phyloP scores from a whole-genome alignment of 805 yeast species.

The Metschnikowia noctiluminum region DNA sequence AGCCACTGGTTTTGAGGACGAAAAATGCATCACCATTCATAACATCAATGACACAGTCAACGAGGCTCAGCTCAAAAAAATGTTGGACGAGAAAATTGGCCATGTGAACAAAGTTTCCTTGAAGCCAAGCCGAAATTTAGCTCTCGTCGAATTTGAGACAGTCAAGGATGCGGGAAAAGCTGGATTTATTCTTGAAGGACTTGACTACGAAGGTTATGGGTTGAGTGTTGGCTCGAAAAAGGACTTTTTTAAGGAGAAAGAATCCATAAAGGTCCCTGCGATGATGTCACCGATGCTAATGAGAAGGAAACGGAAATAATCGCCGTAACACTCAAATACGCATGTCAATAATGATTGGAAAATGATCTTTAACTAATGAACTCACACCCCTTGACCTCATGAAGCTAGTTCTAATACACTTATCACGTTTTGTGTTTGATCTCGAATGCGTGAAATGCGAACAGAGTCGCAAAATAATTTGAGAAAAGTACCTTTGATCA shows the following conservation, averaged over 20 bases:
- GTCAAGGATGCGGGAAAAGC: slow-evolving; percentile 51
- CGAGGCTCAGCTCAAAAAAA: slow-evolving; percentile 28
- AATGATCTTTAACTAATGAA: no score
- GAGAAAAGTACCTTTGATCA: no score
- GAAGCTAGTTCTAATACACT: no score
- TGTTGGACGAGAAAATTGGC: slow-evolving; percentile 26
- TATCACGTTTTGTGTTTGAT: no score
- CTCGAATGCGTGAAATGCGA: no score
- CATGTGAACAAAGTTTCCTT: slow-evolving; percentile 42
- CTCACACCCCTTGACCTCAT: no score
- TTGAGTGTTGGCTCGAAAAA: slow-evolving; percentile 12
- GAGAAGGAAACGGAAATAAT: slow-evolving; percentile 9
- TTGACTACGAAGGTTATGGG: slow-evolving; percentile 31
- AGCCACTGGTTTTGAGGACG: slow-evolving; percentile 18
- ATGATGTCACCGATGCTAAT: slow-evolving; percentile 18
- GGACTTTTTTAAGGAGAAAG: slow-evolving; percentile 10
- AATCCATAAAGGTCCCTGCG: slow-evolving; percentile 9
- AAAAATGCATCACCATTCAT: slow-evolving; percentile 19
- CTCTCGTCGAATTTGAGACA: slow-evolving; percentile 46
- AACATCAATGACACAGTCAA: slow-evolving; percentile 35
- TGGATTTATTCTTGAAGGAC: slow-evolving; percentile 40
- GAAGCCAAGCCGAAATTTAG: slow-evolving; percentile 45
- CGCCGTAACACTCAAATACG: no score
- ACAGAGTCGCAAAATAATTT: no score
- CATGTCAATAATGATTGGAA: no score